Conservation (phyloP, 495 filamentous ascomycete species). For the Neurospora africana region DNA sequence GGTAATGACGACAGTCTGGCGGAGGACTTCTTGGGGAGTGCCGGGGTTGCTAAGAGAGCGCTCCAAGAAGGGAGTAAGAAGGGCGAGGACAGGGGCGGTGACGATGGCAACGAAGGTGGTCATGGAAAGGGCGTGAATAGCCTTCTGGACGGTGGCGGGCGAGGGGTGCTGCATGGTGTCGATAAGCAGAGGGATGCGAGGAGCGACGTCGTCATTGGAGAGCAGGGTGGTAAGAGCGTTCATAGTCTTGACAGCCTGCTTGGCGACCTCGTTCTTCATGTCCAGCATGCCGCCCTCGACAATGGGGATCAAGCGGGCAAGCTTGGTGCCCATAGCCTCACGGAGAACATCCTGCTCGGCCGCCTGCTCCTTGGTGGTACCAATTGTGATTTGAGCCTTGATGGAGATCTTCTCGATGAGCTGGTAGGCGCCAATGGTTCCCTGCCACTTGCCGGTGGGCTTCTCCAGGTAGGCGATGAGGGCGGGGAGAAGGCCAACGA, state of each 20-base stretch:
- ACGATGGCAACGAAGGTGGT: conserved; percentile 98
- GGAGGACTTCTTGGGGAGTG: conserved; percentile 87
- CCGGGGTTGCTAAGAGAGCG: conserved; percentile 80
- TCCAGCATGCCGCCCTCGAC: conserved; percentile 95
- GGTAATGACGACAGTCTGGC: conserved; percentile 94
- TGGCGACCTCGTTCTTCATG: conserved; percentile 79
- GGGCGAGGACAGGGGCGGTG: conserved; percentile 94
- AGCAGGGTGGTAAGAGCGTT: conserved; percentile 79
- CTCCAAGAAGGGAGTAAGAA: conserved; percentile 91
- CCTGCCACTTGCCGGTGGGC: conserved; percentile 88
- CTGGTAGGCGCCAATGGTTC: conserved; percentile 71
- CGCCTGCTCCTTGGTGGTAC: conserved; percentile 66
- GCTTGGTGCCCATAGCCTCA: conserved; percentile 82
- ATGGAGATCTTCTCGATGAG: conserved; percentile 84
- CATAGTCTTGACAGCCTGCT: conserved; percentile 86
- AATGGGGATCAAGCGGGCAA: conserved; percentile 83
- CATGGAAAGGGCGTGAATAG: conserved; percentile 92
- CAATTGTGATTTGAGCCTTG: conserved; percentile 77
- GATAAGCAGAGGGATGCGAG: conserved; percentile 85
- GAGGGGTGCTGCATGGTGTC: conserved; percentile 93
- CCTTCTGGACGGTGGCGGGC: conserved; percentile 77
- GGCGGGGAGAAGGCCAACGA: conserved; percentile 65
- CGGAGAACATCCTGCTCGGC: conserved; percentile 76
- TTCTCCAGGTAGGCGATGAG: conserved; percentile 66
- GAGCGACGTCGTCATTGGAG: conserved; percentile 92